These are phyloP conservation scores for Bretschneidera sinensis DNA, from an alignment of 345 rosid species.

Conservation along the genomic window DNA sequence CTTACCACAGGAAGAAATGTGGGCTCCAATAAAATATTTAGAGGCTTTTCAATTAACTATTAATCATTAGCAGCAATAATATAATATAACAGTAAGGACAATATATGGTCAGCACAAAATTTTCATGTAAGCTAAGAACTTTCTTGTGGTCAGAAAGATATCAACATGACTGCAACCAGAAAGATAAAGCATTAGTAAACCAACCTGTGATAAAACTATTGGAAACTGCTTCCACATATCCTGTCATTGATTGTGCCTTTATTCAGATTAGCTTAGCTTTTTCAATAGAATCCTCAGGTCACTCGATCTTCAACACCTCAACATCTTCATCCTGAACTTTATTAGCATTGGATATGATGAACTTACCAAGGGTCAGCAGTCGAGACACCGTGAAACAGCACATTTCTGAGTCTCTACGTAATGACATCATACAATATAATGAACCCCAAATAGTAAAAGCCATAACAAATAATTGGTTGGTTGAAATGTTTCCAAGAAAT, in stretches of 20 bases:
- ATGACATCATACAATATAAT: constrained; percentile 5
- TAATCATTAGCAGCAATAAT: too few relatives aligned
- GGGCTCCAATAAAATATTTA: too few relatives aligned
- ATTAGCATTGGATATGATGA: constrained; percentile 61
- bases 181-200: constrained; percentile 11
- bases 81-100: too few relatives aligned
- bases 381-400: constrained; percentile 82
- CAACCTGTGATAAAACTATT: constrained; percentile 86
- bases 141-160: background rate
- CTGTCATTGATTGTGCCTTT: constrained; percentile 69
- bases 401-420: constrained; percentile 88
- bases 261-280: constrained; percentile 75
- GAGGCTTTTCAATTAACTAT: too few relatives aligned
- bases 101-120: too few relatives aligned
- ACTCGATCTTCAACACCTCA: constrained; percentile 53
- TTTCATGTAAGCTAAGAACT: too few relatives aligned
- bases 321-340: constrained; percentile 61
- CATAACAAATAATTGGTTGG: background rate
- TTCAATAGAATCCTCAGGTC: constrained; percentile 90
- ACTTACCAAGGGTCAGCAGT: constrained; percentile 73
- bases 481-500: constrained; percentile 6
- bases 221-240: constrained; percentile 67
- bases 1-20: too few relatives aligned
- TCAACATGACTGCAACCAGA: background rate
- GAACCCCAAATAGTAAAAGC: background rate